Conservation (phyloP, 345 rosid genomes). For the Ceriops zippeliana region DNA sequence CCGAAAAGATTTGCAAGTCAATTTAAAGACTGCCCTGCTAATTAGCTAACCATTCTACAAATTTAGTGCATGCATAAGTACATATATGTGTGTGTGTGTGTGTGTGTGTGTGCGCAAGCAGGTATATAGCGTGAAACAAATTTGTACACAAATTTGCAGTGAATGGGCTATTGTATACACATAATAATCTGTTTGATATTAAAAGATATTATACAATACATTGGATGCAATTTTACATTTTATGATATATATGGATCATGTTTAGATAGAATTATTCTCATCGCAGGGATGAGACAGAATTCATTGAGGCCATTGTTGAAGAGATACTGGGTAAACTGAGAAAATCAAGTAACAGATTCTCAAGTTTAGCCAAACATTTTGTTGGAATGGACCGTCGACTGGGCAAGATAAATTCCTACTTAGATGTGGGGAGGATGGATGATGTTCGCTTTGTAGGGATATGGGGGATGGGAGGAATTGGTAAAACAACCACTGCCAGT, state of each 20-base stretch:
- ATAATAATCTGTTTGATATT: too few relatives aligned
- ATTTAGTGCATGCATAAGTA: too few relatives aligned
- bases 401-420: background rate
- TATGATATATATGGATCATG: background rate
- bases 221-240: background rate
- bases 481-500: constrained; percentile 19
- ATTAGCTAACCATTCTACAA: too few relatives aligned
- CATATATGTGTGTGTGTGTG: too few relatives aligned
- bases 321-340: constrained; percentile 3
- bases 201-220: too few relatives aligned
- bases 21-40: too few relatives aligned
- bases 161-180: too few relatives aligned
- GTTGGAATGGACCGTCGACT: constrained; percentile 18
- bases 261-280: background rate
- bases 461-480: constrained; percentile 25
- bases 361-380: background rate
- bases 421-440: background rate
- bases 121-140: too few relatives aligned
- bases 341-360: background rate
- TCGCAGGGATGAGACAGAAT: constrained; percentile 16
- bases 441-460: constrained; percentile 16
- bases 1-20: too few relatives aligned
- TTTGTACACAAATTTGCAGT: too few relatives aligned
- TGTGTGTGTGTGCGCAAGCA: too few relatives aligned
- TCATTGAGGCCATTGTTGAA: constrained; percentile 19